Percentiles rank a stretch among this genome's conserved stretches.
Evolutionary conservation across 1,139 yeast species (phyloP).

Genomic region (Kurtzmaniella natalensis): DNA sequence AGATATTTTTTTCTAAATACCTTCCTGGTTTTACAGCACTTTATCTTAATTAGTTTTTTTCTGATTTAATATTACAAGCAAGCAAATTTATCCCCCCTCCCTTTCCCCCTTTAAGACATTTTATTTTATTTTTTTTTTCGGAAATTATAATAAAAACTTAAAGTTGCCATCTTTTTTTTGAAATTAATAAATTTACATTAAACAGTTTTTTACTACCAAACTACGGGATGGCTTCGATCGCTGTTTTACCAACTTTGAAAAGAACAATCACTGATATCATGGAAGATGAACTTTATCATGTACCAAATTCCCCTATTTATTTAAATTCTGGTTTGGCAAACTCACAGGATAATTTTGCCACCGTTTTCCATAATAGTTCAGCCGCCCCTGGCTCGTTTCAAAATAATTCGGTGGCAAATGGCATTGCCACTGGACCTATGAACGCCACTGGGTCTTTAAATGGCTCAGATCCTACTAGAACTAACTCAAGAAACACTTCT

Average conservation of each 20-base stretch:
- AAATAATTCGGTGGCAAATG: constrained; percentile 1
- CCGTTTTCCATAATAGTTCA: neutral
- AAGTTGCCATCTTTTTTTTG: too few species aligned
- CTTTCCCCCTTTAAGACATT: too few species aligned
- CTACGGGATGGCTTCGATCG: constrained; percentile 47
- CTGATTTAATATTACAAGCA: too few species aligned
- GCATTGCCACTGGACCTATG: neutral
- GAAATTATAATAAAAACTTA: too few species aligned
- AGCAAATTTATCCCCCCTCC: too few species aligned
- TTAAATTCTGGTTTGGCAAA: neutral
- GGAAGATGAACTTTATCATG: constrained; percentile 62
- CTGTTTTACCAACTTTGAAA: constrained; percentile 43
- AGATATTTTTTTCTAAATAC: too few species aligned
- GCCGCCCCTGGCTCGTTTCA: neutral
- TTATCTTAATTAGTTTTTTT: too few species aligned
- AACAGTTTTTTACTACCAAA: too few species aligned
- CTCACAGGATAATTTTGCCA: too few species aligned
- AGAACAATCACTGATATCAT: constrained; percentile 55
- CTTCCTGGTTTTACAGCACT: too few species aligned
- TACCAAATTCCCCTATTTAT: constrained; percentile 26
- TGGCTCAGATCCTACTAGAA: constrained; percentile 10
- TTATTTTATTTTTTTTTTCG: too few species aligned
- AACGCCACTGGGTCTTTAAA: constrained; percentile 1
- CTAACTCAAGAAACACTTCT: constrained; percentile 10
- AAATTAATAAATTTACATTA: too few species aligned